Evolutionary conservation across 495 filamentous ascomycete species (phyloP).

Genomic region (Halenospora varia): DNA sequence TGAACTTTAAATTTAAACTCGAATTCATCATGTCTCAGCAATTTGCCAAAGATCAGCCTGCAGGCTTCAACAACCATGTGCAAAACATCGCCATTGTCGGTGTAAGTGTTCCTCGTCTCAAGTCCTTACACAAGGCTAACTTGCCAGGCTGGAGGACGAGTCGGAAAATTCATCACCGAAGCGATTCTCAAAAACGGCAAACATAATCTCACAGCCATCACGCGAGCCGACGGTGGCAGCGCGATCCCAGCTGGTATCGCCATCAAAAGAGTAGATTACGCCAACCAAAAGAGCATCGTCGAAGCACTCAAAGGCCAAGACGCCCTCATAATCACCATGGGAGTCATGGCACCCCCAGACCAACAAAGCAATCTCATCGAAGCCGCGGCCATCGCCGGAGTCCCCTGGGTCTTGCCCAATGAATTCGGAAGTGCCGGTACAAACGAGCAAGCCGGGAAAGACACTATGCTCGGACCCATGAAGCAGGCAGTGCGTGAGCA

Average conservation of each 20-base stretch:
- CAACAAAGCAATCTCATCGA: constrained; percentile 50
- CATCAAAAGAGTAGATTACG: constrained; percentile 48
- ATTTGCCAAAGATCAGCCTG: neutral
- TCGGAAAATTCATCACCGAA: constrained; percentile 49
- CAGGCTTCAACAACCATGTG: constrained; percentile 29
- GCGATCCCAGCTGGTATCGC: constrained; percentile 31
- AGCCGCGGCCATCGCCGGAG: constrained; percentile 51
- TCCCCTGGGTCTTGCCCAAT: constrained; percentile 57
- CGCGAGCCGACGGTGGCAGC: constrained; percentile 38
- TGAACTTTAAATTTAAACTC: neutral
- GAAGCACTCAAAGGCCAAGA: constrained; percentile 48
- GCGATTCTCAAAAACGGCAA: constrained; percentile 45
- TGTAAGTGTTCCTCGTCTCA: constrained; percentile 25
- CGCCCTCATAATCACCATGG: constrained; percentile 51
- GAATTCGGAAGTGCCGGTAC: constrained; percentile 51
- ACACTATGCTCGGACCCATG: constrained; percentile 23
- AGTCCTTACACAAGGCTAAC: neutral
- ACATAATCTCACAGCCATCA: constrained; percentile 50
- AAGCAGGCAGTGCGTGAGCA: constrained; percentile 6
- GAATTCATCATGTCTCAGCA: neutral
- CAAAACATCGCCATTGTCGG: constrained; percentile 46
- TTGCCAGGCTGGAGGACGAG: constrained; percentile 51
- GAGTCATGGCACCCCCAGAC: constrained; percentile 30
- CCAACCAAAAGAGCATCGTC: constrained; percentile 40
- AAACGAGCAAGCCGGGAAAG: constrained; percentile 34